phyloP scores from a whole-genome alignment of 495 filamentous ascomycete species.

The Penicillium steckii region DNA sequence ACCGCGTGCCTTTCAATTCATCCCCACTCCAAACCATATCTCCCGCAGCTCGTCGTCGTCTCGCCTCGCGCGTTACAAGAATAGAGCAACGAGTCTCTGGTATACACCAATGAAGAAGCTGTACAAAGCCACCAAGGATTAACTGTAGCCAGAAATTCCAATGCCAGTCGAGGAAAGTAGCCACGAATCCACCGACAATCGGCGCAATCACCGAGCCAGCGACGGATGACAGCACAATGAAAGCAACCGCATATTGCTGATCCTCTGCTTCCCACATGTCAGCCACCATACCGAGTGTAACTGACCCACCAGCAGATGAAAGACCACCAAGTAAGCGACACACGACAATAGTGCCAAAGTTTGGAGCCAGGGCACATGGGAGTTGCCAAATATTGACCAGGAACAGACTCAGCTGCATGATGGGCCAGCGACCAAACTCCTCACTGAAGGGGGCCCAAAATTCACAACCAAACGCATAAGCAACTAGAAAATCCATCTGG shows the following conservation, averaged over 20 bases:
- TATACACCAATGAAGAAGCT: constrained; percentile 63
- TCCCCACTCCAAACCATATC: constrained; percentile 62
- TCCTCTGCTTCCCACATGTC: constrained; percentile 74
- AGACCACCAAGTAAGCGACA: constrained; percentile 68
- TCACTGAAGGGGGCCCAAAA: constrained; percentile 84
- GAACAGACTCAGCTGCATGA: constrained; percentile 66
- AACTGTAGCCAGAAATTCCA: constrained; percentile 85
- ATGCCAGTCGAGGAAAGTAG: constrained; percentile 61
- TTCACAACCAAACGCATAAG: constrained; percentile 79
- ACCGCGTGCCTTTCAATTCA: constrained; percentile 51
- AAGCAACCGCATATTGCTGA: constrained; percentile 67
- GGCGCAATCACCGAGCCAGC: constrained; percentile 74
- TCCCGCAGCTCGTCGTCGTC: constrained; percentile 56
- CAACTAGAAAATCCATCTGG: constrained; percentile 68
- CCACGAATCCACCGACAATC: constrained; percentile 75
- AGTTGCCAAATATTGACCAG: constrained; percentile 77
- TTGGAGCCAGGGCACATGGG: constrained; percentile 68
- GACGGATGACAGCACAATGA: constrained; percentile 77
- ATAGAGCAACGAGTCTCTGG: constrained; percentile 69
- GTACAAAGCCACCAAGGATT: constrained; percentile 67
- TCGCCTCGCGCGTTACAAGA: constrained; percentile 65
- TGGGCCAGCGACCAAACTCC: constrained; percentile 70
- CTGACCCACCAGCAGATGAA: constrained; percentile 74
- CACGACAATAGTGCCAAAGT: constrained; percentile 64
- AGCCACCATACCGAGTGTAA: constrained; percentile 83